These are phyloP conservation scores for Diplodia scrobiculata DNA, from an alignment of 2,329 filamentous ascomycete genomes.

Conservation along the genomic window DNA sequence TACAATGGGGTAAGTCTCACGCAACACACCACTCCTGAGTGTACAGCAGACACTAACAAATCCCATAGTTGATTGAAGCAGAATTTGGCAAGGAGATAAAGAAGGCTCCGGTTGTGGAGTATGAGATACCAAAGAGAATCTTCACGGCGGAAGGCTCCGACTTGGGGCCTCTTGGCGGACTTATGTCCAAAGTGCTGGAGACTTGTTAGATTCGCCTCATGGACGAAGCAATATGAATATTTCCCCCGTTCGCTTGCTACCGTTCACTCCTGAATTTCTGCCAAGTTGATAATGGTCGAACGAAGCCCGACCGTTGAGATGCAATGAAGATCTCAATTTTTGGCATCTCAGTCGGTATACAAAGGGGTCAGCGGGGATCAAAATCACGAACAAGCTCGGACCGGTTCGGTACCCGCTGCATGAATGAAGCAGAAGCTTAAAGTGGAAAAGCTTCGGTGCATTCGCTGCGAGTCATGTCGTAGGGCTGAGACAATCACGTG, in stretches of 20 bases:
- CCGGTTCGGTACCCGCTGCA: slow-evolving; percentile 3
- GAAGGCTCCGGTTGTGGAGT: slow-evolving; percentile 86
- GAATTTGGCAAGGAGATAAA: slow-evolving; percentile 82
- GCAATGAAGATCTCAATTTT: slow-evolving; percentile 22
- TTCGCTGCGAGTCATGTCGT: slow-evolving; percentile 11
- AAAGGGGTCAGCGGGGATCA: slow-evolving; percentile 4
- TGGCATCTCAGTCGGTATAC: neutral
- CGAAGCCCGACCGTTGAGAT: neutral
- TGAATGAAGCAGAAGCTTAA: slow-evolving; percentile 14
- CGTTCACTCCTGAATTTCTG: neutral
- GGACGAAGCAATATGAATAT: neutral
- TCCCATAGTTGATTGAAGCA: slow-evolving; percentile 71
- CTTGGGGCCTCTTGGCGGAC: slow-evolving; percentile 38
- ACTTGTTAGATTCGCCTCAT: slow-evolving; percentile 32
- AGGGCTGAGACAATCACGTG: slow-evolving; percentile 25
- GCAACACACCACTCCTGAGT: neutral
- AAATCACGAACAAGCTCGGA: slow-evolving; percentile 16
- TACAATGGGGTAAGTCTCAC: slow-evolving; percentile 71
- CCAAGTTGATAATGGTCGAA: neutral
- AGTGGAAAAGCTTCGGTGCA: slow-evolving; percentile 10
- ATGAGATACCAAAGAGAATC: slow-evolving; percentile 86
- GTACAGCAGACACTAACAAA: neutral
- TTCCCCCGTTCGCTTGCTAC: neutral
- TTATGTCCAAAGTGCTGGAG: slow-evolving; percentile 41
- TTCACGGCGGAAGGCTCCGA: slow-evolving; percentile 54